Percentiles rank a stretch among this genome's conserved stretches.
These are phyloP conservation scores for Ogataea ganodermae DNA, from an alignment of 805 yeast species.

Conservation along the genomic window DNA sequence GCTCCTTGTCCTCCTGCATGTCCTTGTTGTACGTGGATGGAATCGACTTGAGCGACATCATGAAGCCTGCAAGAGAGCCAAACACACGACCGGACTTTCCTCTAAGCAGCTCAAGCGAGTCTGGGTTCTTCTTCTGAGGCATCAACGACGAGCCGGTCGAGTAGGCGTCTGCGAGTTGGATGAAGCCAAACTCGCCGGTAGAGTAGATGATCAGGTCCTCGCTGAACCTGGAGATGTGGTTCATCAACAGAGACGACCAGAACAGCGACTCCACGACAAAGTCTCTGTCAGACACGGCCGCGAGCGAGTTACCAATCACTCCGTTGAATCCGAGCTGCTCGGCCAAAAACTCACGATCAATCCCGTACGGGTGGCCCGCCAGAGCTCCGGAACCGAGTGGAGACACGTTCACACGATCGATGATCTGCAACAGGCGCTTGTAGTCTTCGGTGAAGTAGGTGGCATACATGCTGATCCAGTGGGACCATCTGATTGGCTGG, in stretches of 20 bases:
- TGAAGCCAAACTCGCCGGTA: conserved; percentile 95
- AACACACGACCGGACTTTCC: conserved; percentile 98
- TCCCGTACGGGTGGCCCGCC: conserved; percentile 99
- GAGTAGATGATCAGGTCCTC: conserved; percentile 96
- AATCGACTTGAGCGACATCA: conserved; percentile 95
- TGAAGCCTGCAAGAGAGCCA: conserved; percentile 91
- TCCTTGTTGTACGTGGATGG: conserved; percentile 98
- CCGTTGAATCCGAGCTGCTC: conserved; percentile 75
- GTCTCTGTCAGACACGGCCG: conserved; percentile 98
- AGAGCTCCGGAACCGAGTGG: conserved; percentile 98
- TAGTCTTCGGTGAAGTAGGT: conserved; percentile 92
- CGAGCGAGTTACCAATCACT: conserved; percentile 90
- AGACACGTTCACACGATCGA: conserved; percentile 78
- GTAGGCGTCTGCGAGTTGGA: conserved; percentile 93
- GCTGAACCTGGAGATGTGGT: conserved; percentile 90
- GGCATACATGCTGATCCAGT: conserved; percentile 93
- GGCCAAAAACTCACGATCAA: conserved; percentile 90
- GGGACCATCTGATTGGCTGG: conserved; percentile 99
- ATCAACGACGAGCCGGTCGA: conserved; percentile 97
- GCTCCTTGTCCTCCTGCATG: conserved; percentile 98
- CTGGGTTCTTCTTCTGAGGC: conserved; percentile 99
- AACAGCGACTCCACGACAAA: conserved; percentile 94
- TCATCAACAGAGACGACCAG: conserved; percentile 94
- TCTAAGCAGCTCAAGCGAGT: conserved; percentile 88
- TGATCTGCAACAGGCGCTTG: conserved; percentile 77